Conservation (phyloP, 2,329 filamentous ascomycete genomes). For the Ascochyta koolunga region DNA sequence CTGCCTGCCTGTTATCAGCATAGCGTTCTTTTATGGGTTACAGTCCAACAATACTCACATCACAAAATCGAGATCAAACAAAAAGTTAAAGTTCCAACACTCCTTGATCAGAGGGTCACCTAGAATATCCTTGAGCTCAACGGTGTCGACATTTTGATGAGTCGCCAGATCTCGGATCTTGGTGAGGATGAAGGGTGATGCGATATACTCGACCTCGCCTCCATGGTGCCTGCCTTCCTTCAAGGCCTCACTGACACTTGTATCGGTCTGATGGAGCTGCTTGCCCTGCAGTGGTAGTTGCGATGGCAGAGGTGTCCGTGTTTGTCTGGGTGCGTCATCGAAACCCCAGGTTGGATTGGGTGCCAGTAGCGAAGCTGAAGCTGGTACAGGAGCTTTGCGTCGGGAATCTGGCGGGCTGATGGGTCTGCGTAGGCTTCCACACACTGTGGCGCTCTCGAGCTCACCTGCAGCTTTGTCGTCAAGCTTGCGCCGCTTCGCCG, state of each 20-base stretch:
- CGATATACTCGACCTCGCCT: constrained; percentile 32
- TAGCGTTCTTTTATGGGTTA: neutral
- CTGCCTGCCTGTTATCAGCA: constrained; percentile 26
- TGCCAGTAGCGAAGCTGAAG: neutral
- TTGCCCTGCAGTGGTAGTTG: neutral
- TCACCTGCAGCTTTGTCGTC: neutral
- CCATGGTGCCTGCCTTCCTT: neutral
- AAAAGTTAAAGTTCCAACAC: constrained; percentile 73
- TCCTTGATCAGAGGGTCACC: constrained; percentile 75
- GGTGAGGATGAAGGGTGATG: constrained; percentile 75
- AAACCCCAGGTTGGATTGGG: constrained; percentile 22
- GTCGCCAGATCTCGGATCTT: constrained; percentile 68
- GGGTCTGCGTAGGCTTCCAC: constrained; percentile 12
- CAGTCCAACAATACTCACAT: constrained; percentile 51
- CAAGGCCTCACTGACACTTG: neutral
- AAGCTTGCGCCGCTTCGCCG: constrained; percentile 39
- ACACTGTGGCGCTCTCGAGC: neutral
- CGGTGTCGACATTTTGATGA: constrained; percentile 67
- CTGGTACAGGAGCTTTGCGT: constrained; percentile 13
- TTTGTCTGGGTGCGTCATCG: constrained; percentile 22
- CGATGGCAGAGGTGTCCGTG: constrained; percentile 2
- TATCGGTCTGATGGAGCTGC: neutral
- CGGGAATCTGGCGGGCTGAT: constrained; percentile 39
- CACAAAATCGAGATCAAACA: constrained; percentile 68
- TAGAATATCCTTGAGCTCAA: constrained; percentile 71